Evolutionary conservation across 148 eudicot species (phyloP).

Genomic region (Suaeda aralocaspica): DNA sequence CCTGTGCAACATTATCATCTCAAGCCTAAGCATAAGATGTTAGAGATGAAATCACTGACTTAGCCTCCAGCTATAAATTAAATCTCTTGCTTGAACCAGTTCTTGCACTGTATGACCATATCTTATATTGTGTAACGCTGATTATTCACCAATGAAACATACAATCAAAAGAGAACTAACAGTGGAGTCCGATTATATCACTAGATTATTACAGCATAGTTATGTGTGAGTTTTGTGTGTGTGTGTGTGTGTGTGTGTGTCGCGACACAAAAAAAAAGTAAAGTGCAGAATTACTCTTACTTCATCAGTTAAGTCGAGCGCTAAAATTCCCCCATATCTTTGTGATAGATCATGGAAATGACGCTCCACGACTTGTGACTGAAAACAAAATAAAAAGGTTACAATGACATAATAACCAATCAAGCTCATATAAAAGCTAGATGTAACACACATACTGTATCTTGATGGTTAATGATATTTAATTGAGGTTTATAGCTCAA

Average conservation of each 20-base stretch:
- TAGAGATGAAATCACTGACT: neutral
- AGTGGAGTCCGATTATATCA: neutral
- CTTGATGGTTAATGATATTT: constrained; percentile 63
- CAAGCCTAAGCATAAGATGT: neutral
- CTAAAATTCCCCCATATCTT: constrained; percentile 82
- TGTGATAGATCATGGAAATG: constrained; percentile 80
- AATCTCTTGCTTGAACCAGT: neutral
- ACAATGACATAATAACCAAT: neutral
- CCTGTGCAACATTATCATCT: neutral
- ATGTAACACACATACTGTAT: constrained; percentile 47
- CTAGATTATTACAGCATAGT: neutral
- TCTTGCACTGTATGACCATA: neutral
- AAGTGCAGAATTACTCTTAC: constrained; percentile 28
- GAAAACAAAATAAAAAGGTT: constrained; percentile 21
- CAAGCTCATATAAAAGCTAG: constrained; percentile 14
- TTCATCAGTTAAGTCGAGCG: constrained; percentile 82
- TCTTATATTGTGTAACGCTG: neutral
- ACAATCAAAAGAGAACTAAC: neutral
- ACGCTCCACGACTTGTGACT: constrained; percentile 82
- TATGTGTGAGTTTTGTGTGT: neutral
- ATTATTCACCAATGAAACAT: neutral
- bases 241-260: neutral
- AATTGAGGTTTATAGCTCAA: constrained; percentile 94
- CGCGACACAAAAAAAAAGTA: constrained; percentile 1
- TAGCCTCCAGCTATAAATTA: neutral